Evolutionary conservation across 768 basidiomycete species (phyloP), one percentile per base, ranked within the genome.

Genomic region (Amanita phalloides): DNA sequence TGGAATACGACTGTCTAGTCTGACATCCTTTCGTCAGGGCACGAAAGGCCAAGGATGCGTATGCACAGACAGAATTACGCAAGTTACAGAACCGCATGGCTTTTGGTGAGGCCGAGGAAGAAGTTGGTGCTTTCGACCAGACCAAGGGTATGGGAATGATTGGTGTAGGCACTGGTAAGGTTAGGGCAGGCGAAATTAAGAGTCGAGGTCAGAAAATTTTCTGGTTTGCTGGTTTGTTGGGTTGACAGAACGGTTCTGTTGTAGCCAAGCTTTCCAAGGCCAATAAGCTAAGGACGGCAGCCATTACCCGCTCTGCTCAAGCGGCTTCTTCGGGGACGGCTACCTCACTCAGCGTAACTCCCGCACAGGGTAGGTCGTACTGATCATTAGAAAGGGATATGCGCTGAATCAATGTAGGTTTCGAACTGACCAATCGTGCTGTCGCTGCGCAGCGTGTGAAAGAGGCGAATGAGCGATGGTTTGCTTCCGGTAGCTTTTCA

Each of bases 141-240:
- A 94, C 93, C n/a, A 90, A 91, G 72, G 96, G 96, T 4, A 67
- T 98, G 63, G 96, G 96, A 55, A 98, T 99, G 94, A 90, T 98
- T 55, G 92, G 93, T 36, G 76, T 76, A 49, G 74, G 81, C 14
- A 84, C 86, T 5, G 96, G 96, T 21, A 90, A 91, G 65, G 87
- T 99, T 48, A 76, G 96, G 49, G 92, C 92, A 10, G 84, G 87
- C 48, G 94, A 98, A 64, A 78, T 86, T 39, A 91, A 91, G 71
- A 94, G 85, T 70, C 82, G 85, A 72, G 93, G 94, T 94, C 57
- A 55, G 80, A 20, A 13, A 67, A 42, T 35, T 23, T 30, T 45
- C 21, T 49, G 35, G 48, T n/a, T 46, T 35, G 28, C 26, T 53
- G n/a, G 26, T 33, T 41, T 23, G 32, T 17, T 17, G 10, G 37